Evolutionary conservation across 2,329 filamentous ascomycete species (phyloP).

Genomic region (Paradendryphiella salina): DNA sequence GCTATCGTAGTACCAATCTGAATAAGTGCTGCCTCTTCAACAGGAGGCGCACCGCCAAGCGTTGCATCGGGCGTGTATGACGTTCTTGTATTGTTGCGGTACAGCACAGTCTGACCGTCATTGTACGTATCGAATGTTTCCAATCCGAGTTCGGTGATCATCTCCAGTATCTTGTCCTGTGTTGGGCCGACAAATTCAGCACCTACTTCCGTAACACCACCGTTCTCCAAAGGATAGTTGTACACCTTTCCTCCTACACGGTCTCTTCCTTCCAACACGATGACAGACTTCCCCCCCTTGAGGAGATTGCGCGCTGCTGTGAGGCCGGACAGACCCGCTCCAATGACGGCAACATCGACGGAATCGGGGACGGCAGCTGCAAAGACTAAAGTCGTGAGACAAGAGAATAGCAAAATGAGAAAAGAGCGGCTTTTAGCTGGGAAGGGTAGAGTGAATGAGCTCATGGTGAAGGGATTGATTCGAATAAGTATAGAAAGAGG

Average conservation of each 20-base stretch:
- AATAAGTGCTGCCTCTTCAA: slow-evolving; percentile 11
- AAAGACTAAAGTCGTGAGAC: not conserved
- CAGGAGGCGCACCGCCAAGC: slow-evolving; percentile 20
- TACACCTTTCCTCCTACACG: slow-evolving; percentile 59
- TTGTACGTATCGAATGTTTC: slow-evolving; percentile 23
- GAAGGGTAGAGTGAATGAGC: not conserved
- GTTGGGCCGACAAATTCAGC: slow-evolving; percentile 32
- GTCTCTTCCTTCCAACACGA: slow-evolving; percentile 56
- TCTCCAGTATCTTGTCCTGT: slow-evolving; percentile 21
- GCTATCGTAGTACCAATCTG: slow-evolving; percentile 15
- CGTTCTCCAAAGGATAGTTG: slow-evolving; percentile 23
- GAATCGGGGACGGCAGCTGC: slow-evolving; percentile 10
- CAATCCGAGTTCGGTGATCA: slow-evolving; percentile 26
- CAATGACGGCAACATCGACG: slow-evolving; percentile 47
- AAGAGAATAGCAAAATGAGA: not conserved
- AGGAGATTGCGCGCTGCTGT: slow-evolving; percentile 43
- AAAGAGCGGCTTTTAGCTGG: not conserved
- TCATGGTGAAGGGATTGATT: not conserved
- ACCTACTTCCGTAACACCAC: slow-evolving; percentile 27
- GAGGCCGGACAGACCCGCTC: slow-evolving; percentile 49
- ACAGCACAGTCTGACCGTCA: slow-evolving; percentile 20
- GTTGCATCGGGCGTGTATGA: slow-evolving; percentile 15
- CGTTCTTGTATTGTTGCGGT: slow-evolving; percentile 16
- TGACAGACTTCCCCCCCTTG: slow-evolving; percentile 45
- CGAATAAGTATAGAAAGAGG: no score